These are phyloP conservation scores for Suhomyces anneliseae DNA, from an alignment of 1,139 yeast species.

Conservation along the genomic window DNA sequence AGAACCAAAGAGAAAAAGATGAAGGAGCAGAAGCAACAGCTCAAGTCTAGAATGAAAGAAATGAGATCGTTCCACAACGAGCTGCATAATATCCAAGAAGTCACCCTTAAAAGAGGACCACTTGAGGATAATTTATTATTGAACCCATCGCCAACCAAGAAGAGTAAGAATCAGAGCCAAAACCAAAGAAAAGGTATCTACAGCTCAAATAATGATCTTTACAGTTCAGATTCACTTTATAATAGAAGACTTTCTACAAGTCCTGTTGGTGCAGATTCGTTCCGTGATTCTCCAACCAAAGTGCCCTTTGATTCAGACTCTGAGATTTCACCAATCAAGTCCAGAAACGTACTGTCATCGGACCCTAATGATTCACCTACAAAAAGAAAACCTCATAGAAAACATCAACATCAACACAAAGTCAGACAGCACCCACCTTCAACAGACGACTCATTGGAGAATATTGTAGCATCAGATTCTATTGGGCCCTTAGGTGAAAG, in stretches of 20 bases:
- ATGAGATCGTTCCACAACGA: conserved; percentile 16
- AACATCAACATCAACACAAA: not conserved
- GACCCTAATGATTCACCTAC: not conserved
- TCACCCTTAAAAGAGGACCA: conserved; percentile 1
- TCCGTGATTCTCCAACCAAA: conserved; percentile 16
- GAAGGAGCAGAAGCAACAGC: conserved; percentile 20
- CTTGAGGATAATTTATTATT: conserved; percentile 27
- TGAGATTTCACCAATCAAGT: conserved; percentile 7
- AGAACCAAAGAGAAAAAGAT: conserved; percentile 22
- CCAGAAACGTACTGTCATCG: not conserved
- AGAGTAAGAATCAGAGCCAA: conserved; percentile 1
- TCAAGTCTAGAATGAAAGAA: conserved; percentile 23
- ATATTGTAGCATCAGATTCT: not conserved
- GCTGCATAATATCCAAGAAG: not conserved
- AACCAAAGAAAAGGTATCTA: not conserved
- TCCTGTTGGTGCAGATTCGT: conserved; percentile 7
- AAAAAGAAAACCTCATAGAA: not conserved
- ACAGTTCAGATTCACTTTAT: too few species aligned
- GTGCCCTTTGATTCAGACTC: conserved; percentile 1
- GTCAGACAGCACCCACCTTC: not conserved
- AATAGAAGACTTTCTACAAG: conserved; percentile 1
- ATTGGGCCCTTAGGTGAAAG: not conserved
- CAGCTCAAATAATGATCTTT: not conserved
- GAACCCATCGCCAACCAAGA: conserved; percentile 35
- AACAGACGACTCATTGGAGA: too few species aligned